Percentiles rank a stretch among this genome's conserved stretches.
Conservation (phyloP, 2,329 filamentous ascomycete species). For the Ambrosiella beaveri region DNA sequence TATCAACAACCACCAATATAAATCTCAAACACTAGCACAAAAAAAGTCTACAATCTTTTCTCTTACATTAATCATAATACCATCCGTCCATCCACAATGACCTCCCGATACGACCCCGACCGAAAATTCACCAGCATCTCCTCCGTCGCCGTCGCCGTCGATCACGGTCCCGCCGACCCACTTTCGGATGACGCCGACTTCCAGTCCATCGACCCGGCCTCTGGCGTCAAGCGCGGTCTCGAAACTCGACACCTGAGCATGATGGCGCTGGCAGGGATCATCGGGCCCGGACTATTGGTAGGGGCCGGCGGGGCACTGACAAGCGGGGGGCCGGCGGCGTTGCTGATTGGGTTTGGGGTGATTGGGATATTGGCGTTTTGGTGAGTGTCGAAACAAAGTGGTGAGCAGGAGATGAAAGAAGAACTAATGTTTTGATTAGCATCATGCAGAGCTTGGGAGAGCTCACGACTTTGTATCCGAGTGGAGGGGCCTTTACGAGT, state of each 20-base stretch:
- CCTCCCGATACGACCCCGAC: conserved; percentile 4
- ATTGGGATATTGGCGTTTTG: conserved; percentile 30
- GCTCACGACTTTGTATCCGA: conserved; percentile 55
- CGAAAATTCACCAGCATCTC: background rate
- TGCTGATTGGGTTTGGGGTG: conserved; percentile 56
- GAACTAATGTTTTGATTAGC: conserved; percentile 5
- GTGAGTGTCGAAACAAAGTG: conserved; percentile 3
- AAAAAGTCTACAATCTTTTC: background rate
- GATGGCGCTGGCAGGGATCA: conserved; percentile 45
- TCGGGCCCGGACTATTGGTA: conserved; percentile 54
- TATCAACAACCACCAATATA: background rate
- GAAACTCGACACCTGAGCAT: conserved; percentile 52
- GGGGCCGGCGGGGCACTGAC: conserved; percentile 53
- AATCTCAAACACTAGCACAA: background rate
- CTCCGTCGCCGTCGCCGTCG: conserved; percentile 20
- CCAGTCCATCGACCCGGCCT: conserved; percentile 37
- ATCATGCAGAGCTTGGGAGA: conserved; percentile 62
- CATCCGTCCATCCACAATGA: background rate
- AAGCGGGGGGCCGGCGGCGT: conserved; percentile 50
- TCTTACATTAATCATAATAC: background rate
- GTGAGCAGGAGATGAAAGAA: background rate
- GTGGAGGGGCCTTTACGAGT: conserved; percentile 52
- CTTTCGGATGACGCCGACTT: conserved; percentile 20
- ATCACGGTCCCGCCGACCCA: too few relatives aligned
- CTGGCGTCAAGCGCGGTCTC: conserved; percentile 50